Evolutionary conservation across 257 asterid species (phyloP).

Genomic region (Salvia rosmarinus): DNA sequence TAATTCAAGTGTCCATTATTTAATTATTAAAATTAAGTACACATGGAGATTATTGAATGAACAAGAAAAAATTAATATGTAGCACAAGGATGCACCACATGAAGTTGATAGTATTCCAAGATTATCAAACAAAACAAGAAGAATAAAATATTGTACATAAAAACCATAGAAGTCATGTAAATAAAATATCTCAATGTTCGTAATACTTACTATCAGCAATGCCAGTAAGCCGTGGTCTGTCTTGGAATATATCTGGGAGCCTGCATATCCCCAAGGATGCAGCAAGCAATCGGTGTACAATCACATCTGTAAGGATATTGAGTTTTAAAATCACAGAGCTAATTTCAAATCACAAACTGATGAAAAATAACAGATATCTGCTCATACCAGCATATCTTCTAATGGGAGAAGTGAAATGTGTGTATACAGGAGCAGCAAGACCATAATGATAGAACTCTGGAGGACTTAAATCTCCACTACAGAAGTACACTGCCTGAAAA

Average conservation of each 20-base stretch:
- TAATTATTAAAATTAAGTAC: background rate
- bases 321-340: conserved; percentile 31
- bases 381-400: conserved; percentile 92
- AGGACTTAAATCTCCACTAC: conserved; percentile 95
- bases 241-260: conserved; percentile 85
- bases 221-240: conserved; percentile 72
- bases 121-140: conserved; percentile 18
- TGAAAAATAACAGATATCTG: conserved; percentile 22
- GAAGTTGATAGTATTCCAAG: conserved; percentile 8
- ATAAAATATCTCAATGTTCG: background rate
- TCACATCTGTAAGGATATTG: conserved; percentile 65
- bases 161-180: conserved; percentile 19
- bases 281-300: conserved; percentile 93
- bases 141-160: conserved; percentile 8
- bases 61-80: conserved; percentile 19
- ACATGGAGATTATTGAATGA: conserved; percentile 5
- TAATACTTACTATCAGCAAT: conserved; percentile 79
- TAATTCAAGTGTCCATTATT: too few species aligned
- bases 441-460: conserved; percentile 93
- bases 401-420: conserved; percentile 99
- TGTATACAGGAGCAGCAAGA: conserved; percentile 88
- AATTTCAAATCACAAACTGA: conserved; percentile 31
- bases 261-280: conserved; percentile 87
- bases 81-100: conserved; percentile 12
- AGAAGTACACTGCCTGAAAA: conserved; percentile 92